These are phyloP conservation scores for Daldinia vernicosa DNA, from an alignment of 495 filamentous ascomycete genomes.

Conservation along the genomic window DNA sequence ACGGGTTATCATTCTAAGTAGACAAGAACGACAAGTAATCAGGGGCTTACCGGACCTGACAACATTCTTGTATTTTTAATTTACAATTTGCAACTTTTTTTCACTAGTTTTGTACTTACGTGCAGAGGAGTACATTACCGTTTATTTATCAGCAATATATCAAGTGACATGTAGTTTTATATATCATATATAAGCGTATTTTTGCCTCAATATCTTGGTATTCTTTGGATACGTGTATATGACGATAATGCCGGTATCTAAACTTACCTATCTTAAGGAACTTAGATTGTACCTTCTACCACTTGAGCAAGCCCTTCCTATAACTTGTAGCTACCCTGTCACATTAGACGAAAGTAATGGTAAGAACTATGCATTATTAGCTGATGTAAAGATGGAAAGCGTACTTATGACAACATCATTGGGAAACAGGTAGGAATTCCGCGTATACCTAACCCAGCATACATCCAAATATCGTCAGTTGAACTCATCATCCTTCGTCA, in stretches of 20 bases:
- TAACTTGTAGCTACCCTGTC: neutral
- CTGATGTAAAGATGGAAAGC: neutral
- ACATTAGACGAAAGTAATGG: no score
- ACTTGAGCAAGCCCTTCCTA: neutral
- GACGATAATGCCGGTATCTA: no score
- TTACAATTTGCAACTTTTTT: constrained; percentile 8
- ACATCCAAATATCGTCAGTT: neutral
- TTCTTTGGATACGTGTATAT: neutral
- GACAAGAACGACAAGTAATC: constrained; percentile 4
- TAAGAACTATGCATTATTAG: neutral
- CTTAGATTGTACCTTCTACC: neutral
- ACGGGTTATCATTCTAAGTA: neutral
- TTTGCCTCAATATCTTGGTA: neutral
- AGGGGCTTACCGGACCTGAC: constrained; percentile 4
- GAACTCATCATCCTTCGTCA: neutral
- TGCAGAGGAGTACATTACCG: neutral
- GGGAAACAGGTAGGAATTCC: neutral
- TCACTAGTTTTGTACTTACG: constrained; percentile 3
- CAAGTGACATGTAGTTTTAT: no score
- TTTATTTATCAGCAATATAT: neutral
- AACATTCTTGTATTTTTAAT: constrained; percentile 22
- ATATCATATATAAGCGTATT: no score
- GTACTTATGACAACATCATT: neutral
- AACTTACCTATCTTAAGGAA: neutral
- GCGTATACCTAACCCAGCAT: neutral